phyloP scores from a whole-genome alignment of 1,139 yeast genomes.

The Yamadazyma pseudoaaseri region DNA sequence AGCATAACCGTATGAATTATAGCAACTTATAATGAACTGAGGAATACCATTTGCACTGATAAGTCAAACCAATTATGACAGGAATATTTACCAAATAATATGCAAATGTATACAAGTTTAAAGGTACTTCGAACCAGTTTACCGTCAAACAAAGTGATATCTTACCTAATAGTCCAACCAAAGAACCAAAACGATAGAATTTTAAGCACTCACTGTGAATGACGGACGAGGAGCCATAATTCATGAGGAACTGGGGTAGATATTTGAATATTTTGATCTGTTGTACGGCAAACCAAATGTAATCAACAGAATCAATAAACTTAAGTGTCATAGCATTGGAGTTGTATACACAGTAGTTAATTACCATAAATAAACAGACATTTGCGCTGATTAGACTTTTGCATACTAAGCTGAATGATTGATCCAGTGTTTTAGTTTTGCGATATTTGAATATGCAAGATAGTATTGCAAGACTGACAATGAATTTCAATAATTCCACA shows the following conservation, averaged over 20 bases:
- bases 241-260: slow-evolving; percentile 30
- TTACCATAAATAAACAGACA: slow-evolving; percentile 8
- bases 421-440: slow-evolving; percentile 22
- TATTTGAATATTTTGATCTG: slow-evolving; percentile 14
- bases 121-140: slow-evolving; percentile 25
- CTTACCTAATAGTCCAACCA: background rate
- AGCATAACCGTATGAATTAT: background rate
- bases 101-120: slow-evolving; percentile 18
- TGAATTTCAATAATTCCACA: slow-evolving; percentile 15
- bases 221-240: slow-evolving; percentile 15
- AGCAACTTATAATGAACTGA: background rate
- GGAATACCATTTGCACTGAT: background rate
- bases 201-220: background rate
- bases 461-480: slow-evolving; percentile 14
- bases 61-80: slow-evolving; percentile 3
- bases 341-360: background rate
- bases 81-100: slow-evolving; percentile 6
- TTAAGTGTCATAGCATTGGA: slow-evolving; percentile 6
- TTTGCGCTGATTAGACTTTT: slow-evolving; percentile 11
- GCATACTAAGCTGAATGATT: slow-evolving; percentile 20
- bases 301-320: slow-evolving; percentile 28
- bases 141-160: background rate
- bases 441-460: slow-evolving; percentile 17
- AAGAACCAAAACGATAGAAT: background rate
- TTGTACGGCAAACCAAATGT: slow-evolving; percentile 25